Evolutionary conservation across 2,329 filamentous ascomycete species (phyloP), one percentile per base, ranked within the genome.

Genomic region (Pseudogymnoascus sp.): DNA sequence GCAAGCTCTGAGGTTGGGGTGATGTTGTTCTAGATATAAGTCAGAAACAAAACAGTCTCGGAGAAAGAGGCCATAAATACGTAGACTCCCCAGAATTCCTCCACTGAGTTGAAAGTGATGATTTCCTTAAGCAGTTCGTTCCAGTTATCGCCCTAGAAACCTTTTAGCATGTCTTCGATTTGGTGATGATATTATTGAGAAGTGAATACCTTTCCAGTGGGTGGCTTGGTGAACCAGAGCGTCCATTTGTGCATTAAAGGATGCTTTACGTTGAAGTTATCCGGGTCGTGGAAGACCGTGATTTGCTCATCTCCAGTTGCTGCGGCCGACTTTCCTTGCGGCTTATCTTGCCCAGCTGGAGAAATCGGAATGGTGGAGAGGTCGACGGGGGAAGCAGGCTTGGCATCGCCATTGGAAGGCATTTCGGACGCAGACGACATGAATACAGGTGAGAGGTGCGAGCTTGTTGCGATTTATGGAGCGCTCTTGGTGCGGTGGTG

Each of bases 231-330:
- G 81, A 97, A 99, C 95, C 95, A 99, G 61, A 99, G 81, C 63
- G 94, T 97, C 94, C 94, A 99, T 74, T 90, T 89, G 81, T 97
- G 89, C 83, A 96, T 92, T 64, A 99, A 83, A 67, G 92, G 93
- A 76, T 99, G 94, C 83, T 97, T 99, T 76, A 99, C 94, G 71
- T 96, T 99, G 84, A 99, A 99, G 82, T 99, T 97, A 67, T 97
- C 89, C 69, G 94, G 89, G 78, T 97, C 91, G 74, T 99, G 92
- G 80, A 99, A 99, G 69, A 99, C 93, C 54, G 94, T 99, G 70
- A 96, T 82, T 59, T 89, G 80, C 73, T 92, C 87, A 66, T 76
- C 76, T 66, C 79, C 77, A 60, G 74, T 74, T 59, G 70, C 67
- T 62, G 78, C 76, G 59, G 74, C 75, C 58, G 70, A 79, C 60